Conservation (phyloP, 2,329 filamentous ascomycete species). For the Cercospora janseana region DNA sequence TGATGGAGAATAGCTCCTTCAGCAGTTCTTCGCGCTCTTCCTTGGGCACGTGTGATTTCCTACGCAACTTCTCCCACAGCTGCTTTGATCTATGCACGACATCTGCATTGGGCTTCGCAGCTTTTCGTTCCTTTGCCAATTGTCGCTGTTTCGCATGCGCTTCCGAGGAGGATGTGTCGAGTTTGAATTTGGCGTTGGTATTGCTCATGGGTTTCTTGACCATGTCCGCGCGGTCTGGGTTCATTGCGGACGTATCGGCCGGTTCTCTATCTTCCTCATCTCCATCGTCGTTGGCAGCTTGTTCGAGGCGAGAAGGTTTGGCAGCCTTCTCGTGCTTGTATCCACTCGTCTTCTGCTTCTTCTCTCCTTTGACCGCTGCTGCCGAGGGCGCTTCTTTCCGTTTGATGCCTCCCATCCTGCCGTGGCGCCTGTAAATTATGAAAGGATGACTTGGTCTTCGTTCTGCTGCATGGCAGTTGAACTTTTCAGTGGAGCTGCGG, state of each 20-base stretch:
- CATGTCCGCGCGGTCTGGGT: slow-evolving; percentile 17
- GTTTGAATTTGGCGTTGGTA: slow-evolving; percentile 34
- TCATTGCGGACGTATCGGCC: slow-evolving; percentile 17
- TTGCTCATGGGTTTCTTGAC: slow-evolving; percentile 17
- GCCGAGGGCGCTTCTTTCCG: slow-evolving; percentile 39
- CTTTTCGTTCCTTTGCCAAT: slow-evolving; percentile 82
- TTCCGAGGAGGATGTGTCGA: slow-evolving; percentile 70
- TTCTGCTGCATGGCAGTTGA: not conserved
- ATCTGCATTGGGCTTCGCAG: slow-evolving; percentile 89
- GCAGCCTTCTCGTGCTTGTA: slow-evolving; percentile 24
- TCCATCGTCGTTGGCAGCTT: slow-evolving; percentile 32
- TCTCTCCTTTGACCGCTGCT: slow-evolving; percentile 30
- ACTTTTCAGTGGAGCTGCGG: slow-evolving; percentile 7
- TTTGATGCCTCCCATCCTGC: slow-evolving; percentile 41
- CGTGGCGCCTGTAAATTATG: not conserved
- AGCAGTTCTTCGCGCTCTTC: slow-evolving; percentile 86
- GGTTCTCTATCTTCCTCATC: slow-evolving; percentile 22
- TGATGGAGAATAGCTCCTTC: slow-evolving; percentile 84
- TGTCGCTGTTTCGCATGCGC: slow-evolving; percentile 91
- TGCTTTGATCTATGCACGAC: slow-evolving; percentile 87
- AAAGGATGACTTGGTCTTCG: not conserved
- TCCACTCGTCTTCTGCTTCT: slow-evolving; percentile 43
- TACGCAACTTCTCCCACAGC: slow-evolving; percentile 88
- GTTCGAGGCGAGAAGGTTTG: slow-evolving; percentile 34
- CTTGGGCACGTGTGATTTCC: slow-evolving; percentile 88